Evolutionary conservation across 371 early-diverging fungal species (phyloP).

Genomic region (Rhizoclosmatium hyalinum): DNA sequence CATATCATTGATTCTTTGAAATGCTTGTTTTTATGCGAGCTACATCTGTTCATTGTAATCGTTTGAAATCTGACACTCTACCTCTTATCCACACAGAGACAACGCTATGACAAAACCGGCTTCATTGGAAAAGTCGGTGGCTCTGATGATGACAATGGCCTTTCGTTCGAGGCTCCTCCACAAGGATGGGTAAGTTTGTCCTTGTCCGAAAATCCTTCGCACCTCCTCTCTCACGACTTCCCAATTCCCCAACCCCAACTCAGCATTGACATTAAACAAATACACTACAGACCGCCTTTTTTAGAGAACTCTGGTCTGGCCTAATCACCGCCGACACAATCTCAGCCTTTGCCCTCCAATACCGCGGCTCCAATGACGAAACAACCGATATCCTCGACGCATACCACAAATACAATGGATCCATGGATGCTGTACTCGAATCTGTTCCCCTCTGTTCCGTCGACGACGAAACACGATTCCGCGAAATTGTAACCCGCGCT

Average conservation of each 20-base stretch:
- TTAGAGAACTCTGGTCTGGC: slow-evolving; percentile 81
- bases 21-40: too few relatives aligned
- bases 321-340: slow-evolving; percentile 79
- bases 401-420: slow-evolving; percentile 73
- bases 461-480: slow-evolving; percentile 76
- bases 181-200: slow-evolving; percentile 42
- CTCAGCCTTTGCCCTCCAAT: slow-evolving; percentile 69
- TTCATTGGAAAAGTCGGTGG: slow-evolving; percentile 50
- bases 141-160: slow-evolving; percentile 49
- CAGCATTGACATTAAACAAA: slow-evolving; percentile 73
- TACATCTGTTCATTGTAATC: too few relatives aligned
- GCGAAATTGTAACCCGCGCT: slow-evolving; percentile 67
- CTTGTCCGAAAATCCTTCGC: neutral
- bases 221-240: neutral
- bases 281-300: slow-evolving; percentile 64
- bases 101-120: slow-evolving; percentile 82
- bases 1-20: too few relatives aligned
- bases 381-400: slow-evolving; percentile 73
- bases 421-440: slow-evolving; percentile 74
- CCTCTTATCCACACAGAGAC: slow-evolving; percentile 47
- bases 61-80: too few relatives aligned
- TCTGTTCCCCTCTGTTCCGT: slow-evolving; percentile 68
- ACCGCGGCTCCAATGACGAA: slow-evolving; percentile 87
- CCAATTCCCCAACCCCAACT: neutral
- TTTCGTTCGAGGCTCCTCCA: neutral